Evolutionary conservation across 768 basidiomycete species (phyloP).

Genomic region (Boletus vinaceobasis): DNA sequence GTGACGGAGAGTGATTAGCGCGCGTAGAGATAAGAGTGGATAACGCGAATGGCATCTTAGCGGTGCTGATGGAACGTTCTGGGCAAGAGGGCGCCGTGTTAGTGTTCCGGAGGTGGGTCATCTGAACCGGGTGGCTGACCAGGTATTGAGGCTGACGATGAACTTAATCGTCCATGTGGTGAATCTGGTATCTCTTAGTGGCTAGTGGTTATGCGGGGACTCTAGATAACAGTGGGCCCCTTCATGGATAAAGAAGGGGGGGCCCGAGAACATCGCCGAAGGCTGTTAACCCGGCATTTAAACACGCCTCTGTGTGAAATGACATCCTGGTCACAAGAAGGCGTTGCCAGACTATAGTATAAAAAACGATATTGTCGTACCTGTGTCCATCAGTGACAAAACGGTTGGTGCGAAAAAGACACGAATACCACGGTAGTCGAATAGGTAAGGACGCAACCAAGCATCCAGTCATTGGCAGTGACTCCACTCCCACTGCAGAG

Average conservation of each 20-base stretch:
- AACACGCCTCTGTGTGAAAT: background rate
- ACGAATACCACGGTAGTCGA: background rate
- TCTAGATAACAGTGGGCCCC: too few relatives aligned
- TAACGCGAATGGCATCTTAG: slow-evolving; percentile 9
- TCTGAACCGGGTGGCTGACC: slow-evolving; percentile 6
- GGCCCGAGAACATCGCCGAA: background rate
- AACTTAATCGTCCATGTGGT: background rate
- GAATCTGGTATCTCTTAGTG: background rate
- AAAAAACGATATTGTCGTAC: background rate
- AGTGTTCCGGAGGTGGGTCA: background rate
- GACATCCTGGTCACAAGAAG: background rate
- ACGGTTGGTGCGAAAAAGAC: background rate
- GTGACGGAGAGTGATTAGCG: background rate
- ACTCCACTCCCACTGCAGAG: background rate
- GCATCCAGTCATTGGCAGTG: background rate
- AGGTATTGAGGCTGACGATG: slow-evolving; percentile 10
- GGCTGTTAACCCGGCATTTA: background rate
- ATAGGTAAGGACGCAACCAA: background rate
- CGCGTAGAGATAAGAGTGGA: slow-evolving; percentile 4
- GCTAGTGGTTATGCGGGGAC: background rate
- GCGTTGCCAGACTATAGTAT: background rate
- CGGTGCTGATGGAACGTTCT: slow-evolving; percentile 5
- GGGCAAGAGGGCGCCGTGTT: background rate
- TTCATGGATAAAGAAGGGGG: too few relatives aligned
- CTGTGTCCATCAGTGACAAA: background rate